A percentile compares a stretch with the other conserved stretches of the same genome.
These are phyloP conservation scores for Acacia confusa DNA, from an alignment of 306 rosid genomes.

Conservation along the genomic window DNA sequence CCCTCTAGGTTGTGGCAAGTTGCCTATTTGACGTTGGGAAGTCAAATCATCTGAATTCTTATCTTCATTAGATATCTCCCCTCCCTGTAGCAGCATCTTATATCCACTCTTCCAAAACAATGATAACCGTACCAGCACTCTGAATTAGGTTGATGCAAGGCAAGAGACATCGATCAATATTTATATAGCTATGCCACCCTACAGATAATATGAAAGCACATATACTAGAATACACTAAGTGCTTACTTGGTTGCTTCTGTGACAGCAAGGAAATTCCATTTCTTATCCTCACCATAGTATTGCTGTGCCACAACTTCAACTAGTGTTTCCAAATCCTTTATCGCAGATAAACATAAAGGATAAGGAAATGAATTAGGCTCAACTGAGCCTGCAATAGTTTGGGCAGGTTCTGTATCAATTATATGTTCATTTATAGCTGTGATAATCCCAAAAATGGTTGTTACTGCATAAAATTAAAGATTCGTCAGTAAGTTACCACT, in stretches of 20 bases:
- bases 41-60: constrained; percentile 36
- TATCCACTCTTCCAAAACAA: constrained; percentile 82
- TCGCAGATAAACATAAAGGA: constrained; percentile 80
- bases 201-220: constrained; percentile 25
- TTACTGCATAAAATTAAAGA: constrained; percentile 61
- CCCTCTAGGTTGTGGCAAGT: constrained; percentile 36
- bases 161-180: constrained; percentile 26
- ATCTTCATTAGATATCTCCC: constrained; percentile 63
- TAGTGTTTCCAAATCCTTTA: constrained; percentile 88
- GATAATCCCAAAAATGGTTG: constrained; percentile 75
- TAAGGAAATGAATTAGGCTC: constrained; percentile 68
- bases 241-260: constrained; percentile 89
- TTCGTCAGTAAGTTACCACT: constrained; percentile 20
- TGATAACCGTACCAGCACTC: constrained; percentile 84
- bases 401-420: constrained; percentile 62
- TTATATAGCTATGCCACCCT: constrained; percentile 8
- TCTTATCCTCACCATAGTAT: constrained; percentile 81
- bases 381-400: constrained; percentile 40
- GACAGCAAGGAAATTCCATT: constrained; percentile 91
- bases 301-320: constrained; percentile 91
- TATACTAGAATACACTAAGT: constrained; percentile 16
- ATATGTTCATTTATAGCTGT: constrained; percentile 90
- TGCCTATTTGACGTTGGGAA: constrained; percentile 38
- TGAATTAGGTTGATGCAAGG: constrained; percentile 45
- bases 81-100: constrained; percentile 85